These are phyloP conservation scores for Trametes cinnabarina DNA, from an alignment of 768 basidiomycete species.

Conservation along the genomic window DNA sequence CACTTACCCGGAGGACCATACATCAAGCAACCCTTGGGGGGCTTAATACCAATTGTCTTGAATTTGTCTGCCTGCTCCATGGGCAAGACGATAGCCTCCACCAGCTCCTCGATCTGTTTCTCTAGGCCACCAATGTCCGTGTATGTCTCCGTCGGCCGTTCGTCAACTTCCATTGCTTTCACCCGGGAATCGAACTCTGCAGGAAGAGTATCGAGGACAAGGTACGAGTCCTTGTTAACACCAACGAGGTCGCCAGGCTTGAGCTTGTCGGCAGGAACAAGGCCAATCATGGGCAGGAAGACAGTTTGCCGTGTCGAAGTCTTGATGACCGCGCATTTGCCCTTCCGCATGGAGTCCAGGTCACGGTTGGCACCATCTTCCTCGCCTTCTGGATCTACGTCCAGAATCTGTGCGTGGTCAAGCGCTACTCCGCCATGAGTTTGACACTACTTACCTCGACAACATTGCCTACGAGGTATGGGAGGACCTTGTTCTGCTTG, in stretches of 20 bases:
- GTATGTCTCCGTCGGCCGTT: constrained; percentile 94
- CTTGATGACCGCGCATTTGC: constrained; percentile 98
- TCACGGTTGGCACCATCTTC: constrained; percentile 97
- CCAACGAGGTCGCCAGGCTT: constrained; percentile 94
- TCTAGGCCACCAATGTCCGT: constrained; percentile 97
- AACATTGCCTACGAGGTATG: constrained; percentile 96
- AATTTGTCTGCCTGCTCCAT: constrained; percentile 99
- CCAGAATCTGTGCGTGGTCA: constrained; percentile 63
- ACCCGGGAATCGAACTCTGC: constrained; percentile 98
- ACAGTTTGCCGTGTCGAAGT: constrained; percentile 98
- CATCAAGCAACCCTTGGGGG: constrained; percentile 98
- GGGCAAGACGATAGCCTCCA: constrained; percentile 96
- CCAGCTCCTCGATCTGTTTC: constrained; percentile 98
- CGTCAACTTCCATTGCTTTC: constrained; percentile 99
- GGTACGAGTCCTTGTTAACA: constrained; percentile 99
- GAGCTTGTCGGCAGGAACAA: constrained; percentile 89
- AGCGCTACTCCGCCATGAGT: not conserved
- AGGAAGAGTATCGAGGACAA: constrained; percentile 92
- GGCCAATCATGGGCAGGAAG: constrained; percentile 96
- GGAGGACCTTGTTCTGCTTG: constrained; percentile 98
- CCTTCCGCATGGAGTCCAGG: constrained; percentile 92
- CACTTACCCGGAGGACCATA: constrained; percentile 93
- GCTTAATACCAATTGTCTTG: constrained; percentile 95
- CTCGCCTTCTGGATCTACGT: constrained; percentile 90
- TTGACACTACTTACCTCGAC: constrained; percentile 71